phyloP scores from a whole-genome alignment of 2,329 filamentous ascomycete species.

The Exophiala bonariae region DNA sequence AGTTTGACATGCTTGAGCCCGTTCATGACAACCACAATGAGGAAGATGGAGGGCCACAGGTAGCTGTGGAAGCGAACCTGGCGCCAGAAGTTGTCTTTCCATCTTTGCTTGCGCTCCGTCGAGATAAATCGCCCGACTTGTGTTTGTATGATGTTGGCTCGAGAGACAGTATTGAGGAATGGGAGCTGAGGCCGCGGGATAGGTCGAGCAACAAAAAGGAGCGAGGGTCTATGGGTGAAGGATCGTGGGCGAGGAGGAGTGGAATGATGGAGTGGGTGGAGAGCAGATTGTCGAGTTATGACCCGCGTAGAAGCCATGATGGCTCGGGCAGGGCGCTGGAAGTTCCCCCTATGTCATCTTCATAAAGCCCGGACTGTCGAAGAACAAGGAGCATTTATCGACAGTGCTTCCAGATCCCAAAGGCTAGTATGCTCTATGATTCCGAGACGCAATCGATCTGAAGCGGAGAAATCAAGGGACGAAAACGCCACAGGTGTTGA shows the following conservation, averaged over 20 bases:
- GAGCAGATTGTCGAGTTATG: no score
- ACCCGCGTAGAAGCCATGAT: no score
- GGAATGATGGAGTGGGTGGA: neutral
- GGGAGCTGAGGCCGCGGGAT: conserved; percentile 62
- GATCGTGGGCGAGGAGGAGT: conserved; percentile 34
- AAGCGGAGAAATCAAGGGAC: no score
- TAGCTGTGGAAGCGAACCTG: conserved; percentile 70
- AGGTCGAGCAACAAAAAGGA: conserved; percentile 50
- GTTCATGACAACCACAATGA: conserved; percentile 62
- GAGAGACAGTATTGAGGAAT: conserved; percentile 59
- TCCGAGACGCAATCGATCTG: no score
- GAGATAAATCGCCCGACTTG: conserved; percentile 71
- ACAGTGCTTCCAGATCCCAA: no score
- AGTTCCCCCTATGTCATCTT: no score
- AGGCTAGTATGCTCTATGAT: no score
- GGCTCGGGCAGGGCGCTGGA: no score
- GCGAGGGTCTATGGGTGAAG: conserved; percentile 60
- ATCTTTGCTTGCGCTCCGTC: conserved; percentile 62
- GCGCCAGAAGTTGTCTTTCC: conserved; percentile 66
- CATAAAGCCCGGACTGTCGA: no score
- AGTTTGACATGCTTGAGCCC: conserved; percentile 71
- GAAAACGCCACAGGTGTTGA: no score
- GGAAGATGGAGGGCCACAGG: conserved; percentile 66
- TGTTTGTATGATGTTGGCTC: conserved; percentile 53
- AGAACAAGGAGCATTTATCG: no score